Conservation (phyloP, 2,329 filamentous ascomycete genomes). For the Grosmannia penicillata region DNA sequence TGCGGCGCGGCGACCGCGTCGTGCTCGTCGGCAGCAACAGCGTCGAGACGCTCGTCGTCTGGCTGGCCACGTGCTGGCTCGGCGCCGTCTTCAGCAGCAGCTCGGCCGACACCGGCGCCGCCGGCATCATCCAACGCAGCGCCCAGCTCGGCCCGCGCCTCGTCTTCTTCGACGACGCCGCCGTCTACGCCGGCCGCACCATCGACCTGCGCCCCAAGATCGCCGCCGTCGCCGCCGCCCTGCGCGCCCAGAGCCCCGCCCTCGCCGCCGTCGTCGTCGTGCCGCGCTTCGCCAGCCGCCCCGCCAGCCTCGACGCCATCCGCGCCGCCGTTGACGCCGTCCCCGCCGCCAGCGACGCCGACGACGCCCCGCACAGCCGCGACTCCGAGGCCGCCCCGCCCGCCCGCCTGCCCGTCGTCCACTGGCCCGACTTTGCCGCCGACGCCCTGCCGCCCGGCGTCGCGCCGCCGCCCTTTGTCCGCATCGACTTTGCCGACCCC, state of each 20-base stretch:
- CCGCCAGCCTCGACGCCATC: conserved; percentile 43
- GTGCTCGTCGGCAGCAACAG: conserved; percentile 64
- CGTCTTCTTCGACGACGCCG: conserved; percentile 71
- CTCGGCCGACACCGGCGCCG: conserved; percentile 72
- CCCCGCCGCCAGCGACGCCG: too few species aligned
- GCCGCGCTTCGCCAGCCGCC: conserved; percentile 41
- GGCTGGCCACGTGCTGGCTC: conserved; percentile 53
- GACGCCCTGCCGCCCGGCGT: conserved; percentile 14
- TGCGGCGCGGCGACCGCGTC: conserved; percentile 57
- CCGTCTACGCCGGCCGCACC: conserved; percentile 65
- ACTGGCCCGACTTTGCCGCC: conserved; percentile 24
- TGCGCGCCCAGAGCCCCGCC: conserved; percentile 38
- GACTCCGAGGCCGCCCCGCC: too few species aligned
- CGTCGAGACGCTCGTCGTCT: conserved; percentile 57
- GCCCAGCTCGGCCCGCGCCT: conserved; percentile 63
- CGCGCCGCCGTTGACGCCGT: neutral
- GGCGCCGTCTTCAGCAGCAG: conserved; percentile 64
- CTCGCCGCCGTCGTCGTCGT: conserved; percentile 53
- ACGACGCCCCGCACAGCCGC: too few species aligned
- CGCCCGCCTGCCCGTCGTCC: conserved; percentile 15
- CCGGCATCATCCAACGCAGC: conserved; percentile 60
- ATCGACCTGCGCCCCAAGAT: conserved; percentile 64
- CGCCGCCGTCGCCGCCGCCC: conserved; percentile 44
- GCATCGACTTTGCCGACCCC: conserved; percentile 57
- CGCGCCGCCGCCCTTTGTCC: conserved; percentile 36